Evolutionary conservation across 257 asterid species (phyloP).

Genomic region (Gardenia jasminoides): DNA sequence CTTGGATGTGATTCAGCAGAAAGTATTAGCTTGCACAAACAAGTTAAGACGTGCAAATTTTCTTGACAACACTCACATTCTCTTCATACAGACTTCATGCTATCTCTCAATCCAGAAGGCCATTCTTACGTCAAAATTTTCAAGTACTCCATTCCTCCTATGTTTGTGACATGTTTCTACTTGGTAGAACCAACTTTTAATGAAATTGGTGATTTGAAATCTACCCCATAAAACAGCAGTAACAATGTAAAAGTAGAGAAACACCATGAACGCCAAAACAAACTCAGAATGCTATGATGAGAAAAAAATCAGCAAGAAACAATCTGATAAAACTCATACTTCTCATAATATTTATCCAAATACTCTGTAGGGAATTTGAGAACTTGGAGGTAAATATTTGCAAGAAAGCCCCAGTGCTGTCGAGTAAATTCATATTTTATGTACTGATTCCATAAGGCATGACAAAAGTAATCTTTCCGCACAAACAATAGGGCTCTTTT

Average conservation of each 20-base stretch:
- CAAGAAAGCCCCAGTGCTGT: slow-evolving; percentile 75
- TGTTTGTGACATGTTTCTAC: background rate
- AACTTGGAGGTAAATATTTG: slow-evolving; percentile 68
- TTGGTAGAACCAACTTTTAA: background rate
- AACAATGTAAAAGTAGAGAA: background rate
- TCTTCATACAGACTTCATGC: background rate
- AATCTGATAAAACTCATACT: slow-evolving; percentile 49
- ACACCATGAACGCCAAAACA: background rate
- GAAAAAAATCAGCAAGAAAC: background rate
- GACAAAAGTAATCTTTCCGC: slow-evolving; percentile 77
- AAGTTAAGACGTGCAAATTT: slow-evolving; percentile 4
- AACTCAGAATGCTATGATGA: background rate
- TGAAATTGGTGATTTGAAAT: background rate
- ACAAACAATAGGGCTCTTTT: slow-evolving; percentile 70
- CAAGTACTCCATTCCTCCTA: background rate
- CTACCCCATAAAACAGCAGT: background rate
- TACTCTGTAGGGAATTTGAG: slow-evolving; percentile 74
- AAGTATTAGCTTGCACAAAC: slow-evolving; percentile 6
- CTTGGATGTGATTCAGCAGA: background rate
- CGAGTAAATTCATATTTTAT: slow-evolving; percentile 66
- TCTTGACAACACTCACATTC: background rate
- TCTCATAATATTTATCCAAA: slow-evolving; percentile 67
- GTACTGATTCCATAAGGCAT: slow-evolving; percentile 82
- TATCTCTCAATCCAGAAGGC: background rate
- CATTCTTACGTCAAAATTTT: background rate